Conservation (phyloP, 768 basidiomycete species). For the Lentinula boryana region DNA sequence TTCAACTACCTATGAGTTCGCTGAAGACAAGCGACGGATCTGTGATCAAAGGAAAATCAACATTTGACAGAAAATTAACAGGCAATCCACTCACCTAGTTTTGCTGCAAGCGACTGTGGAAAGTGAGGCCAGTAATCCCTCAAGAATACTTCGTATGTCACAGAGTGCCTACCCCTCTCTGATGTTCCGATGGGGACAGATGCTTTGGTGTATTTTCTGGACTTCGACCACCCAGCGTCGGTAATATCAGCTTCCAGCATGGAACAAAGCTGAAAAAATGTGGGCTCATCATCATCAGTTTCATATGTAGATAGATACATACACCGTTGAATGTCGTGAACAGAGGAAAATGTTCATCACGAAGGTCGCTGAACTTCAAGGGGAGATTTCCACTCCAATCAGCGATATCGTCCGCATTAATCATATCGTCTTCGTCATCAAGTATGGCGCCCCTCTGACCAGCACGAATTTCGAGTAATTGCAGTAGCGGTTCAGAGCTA, state of each 20-base stretch:
- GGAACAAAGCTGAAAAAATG: constrained; percentile 32
- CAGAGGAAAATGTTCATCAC: constrained; percentile 60
- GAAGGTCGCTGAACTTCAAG: constrained; percentile 44
- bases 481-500: constrained; percentile 26
- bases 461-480: constrained; percentile 27
- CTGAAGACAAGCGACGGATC: constrained; percentile 60
- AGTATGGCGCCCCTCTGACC: constrained; percentile 7
- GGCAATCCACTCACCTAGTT: constrained; percentile 35
- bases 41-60: constrained; percentile 16
- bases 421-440: constrained; percentile 19
- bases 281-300: not conserved
- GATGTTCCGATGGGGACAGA: constrained; percentile 4
- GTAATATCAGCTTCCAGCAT: constrained; percentile 43
- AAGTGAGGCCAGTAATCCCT: constrained; percentile 56
- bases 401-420: constrained; percentile 37
- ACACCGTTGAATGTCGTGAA: constrained; percentile 66
- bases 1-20: constrained; percentile 53
- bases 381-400: constrained; percentile 42
- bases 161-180: constrained; percentile 11
- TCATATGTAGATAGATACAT: constrained; percentile 10
- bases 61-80: not conserved
- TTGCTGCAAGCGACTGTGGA: constrained; percentile 41
- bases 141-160: constrained; percentile 45
- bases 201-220: not conserved
- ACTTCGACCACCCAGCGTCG: not conserved